Conservation (phyloP, 441 rosid genomes). For the Gossypium gossypioides region DNA sequence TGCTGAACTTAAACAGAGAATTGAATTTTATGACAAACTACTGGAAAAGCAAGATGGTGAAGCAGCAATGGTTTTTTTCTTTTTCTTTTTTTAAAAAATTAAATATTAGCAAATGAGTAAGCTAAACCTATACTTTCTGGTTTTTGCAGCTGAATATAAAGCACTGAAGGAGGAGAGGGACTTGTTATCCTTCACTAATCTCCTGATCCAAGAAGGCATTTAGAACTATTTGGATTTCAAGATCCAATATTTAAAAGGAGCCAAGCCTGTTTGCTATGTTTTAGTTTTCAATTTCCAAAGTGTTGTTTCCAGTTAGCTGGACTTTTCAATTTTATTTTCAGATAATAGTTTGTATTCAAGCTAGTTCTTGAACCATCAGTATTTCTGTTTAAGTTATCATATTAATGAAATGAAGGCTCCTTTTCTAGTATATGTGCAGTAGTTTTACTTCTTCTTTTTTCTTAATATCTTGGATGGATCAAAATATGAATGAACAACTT, state of each 20-base stretch:
- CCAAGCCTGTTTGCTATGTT: not conserved
- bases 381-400: not conserved
- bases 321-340: not conserved
- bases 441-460: not conserved
- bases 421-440: not conserved
- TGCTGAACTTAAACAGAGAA: not conserved
- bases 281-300: not conserved
- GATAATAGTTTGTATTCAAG: not conserved
- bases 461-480: not conserved
- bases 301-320: not conserved
- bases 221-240: not conserved
- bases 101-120: not conserved
- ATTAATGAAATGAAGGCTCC: not conserved
- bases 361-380: not conserved
- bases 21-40: not conserved
- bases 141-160: not conserved
- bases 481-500: not conserved
- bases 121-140: not conserved
- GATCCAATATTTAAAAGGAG: not conserved
- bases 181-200: not conserved
- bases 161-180: constrained; percentile 11
- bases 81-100: not conserved
- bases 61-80: not conserved
- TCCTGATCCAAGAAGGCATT: not conserved
- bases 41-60: not conserved